Base-by-base conservation (phyloP, 1,139 yeast genomes). In the Pichia terricola region DNA sequence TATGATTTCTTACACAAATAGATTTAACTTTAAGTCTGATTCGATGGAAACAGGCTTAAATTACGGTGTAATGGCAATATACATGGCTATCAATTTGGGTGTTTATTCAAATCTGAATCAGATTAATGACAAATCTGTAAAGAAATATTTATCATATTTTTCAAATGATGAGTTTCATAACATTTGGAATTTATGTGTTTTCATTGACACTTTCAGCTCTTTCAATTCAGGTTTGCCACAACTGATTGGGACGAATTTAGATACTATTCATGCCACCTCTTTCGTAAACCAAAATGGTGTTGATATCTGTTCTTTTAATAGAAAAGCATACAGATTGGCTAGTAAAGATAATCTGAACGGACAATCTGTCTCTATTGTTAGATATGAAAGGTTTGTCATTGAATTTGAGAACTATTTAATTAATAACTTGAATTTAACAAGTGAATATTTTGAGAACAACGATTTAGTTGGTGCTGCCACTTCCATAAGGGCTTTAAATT, bases 11-110 rank as follows among this genome's bases (percentile, higher is more conserved):
- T 45, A 50, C 26, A 49, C 52, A 34, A 47, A 49, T 38, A 44
- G 47, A 28, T 53, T 46, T 16, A 50, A 43, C 34, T 50, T 48
- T 32, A 53, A 53, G 33, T 50, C 52, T 11, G 53, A 49, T 26
- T 52, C 50, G 37, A 49, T 47, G 35, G 50, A 48, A 26, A 44
- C 40, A 25, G 50, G 55, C 6, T 41, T 57, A 7, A 42, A 40
- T 27, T 51, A 44, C 34, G 53, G 45, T 32, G 40, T 47, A 6
- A 42, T 45, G 26, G 51, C 55, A 3, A 49, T 55, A 26, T 45
- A 48, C 31, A 55, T 55, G 53, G 57, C 58, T 4, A 30, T 51
- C 3, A 40, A 47, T 26, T 42, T 57, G 33, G 61, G 61, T 4
- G 40, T 58, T 11, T 55, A 56, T 42, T 40, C 45, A 8, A 11